These are phyloP conservation scores for Larix sibirica DNA, from an alignment of 83 land plant species.

Conservation along the genomic window DNA sequence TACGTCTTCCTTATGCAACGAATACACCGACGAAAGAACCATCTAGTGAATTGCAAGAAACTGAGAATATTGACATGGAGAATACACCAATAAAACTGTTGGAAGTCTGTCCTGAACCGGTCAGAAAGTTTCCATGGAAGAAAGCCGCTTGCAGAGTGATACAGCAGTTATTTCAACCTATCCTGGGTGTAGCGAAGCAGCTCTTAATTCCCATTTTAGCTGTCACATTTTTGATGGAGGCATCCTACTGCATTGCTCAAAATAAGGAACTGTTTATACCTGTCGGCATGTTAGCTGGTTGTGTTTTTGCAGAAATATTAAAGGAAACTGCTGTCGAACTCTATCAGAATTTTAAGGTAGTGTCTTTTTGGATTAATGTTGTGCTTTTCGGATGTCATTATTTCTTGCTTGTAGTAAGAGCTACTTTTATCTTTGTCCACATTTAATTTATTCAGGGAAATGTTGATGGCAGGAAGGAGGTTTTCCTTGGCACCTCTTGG, in stretches of 20 bases:
- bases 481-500: slow-evolving; percentile 16
- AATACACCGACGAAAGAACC: not conserved
- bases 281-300: slow-evolving; percentile 39
- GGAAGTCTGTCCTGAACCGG: slow-evolving; percentile 24
- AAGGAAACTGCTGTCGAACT: slow-evolving; percentile 36
- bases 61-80: not conserved
- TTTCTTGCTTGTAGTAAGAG: not conserved
- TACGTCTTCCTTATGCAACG: slow-evolving; percentile 4
- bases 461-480: slow-evolving; percentile 23
- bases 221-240: slow-evolving; percentile 31
- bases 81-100: slow-evolving; percentile 8
- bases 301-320: slow-evolving; percentile 36
- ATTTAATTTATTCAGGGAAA: not conserved
- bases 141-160: slow-evolving; percentile 27
- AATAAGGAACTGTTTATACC: slow-evolving; percentile 49
- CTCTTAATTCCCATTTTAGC: slow-evolving; percentile 19
- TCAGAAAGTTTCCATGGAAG: slow-evolving; percentile 49
- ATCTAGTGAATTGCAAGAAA: not conserved
- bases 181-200: slow-evolving; percentile 30
- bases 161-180: slow-evolving; percentile 14
- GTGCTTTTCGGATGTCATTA: not conserved
- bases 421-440: not conserved
- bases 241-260: slow-evolving; percentile 24
- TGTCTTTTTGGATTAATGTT: not conserved
- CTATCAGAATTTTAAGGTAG: slow-evolving; percentile 27